phyloP scores from a whole-genome alignment of 139 green algal genomes.

The Trebouxia sp. region DNA sequence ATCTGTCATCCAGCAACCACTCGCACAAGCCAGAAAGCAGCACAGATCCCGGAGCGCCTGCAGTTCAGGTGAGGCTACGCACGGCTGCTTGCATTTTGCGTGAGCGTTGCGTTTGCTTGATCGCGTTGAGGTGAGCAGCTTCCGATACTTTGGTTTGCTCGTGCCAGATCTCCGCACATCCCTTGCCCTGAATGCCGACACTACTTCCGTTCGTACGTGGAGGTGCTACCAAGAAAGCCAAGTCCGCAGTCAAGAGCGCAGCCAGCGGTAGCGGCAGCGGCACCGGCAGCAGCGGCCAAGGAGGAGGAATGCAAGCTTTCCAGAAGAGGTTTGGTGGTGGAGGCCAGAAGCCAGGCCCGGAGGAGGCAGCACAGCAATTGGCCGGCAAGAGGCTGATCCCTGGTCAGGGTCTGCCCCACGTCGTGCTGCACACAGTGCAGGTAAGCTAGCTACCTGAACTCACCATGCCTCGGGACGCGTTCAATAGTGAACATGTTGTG shows the following conservation, averaged over 20 bases:
- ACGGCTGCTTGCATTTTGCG: neutral
- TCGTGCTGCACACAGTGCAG: constrained; percentile 51
- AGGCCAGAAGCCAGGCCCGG: neutral
- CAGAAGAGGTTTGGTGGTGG: constrained; percentile 22
- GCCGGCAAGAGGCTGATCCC: constrained; percentile 41
- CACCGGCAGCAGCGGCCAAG: neutral
- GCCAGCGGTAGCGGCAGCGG: neutral
- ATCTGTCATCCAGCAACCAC: constrained; percentile 5
- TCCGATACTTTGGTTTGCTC: constrained; percentile 21
- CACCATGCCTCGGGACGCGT: constrained; percentile 5
- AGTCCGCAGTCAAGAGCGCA: neutral
- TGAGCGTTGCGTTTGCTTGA: neutral
- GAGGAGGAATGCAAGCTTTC: constrained; percentile 11
- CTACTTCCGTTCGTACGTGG: constrained; percentile 26
- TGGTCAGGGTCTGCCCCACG: constrained; percentile 47
- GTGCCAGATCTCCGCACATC: constrained; percentile 23
- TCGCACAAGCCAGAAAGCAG: neutral
- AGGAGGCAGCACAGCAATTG: neutral
- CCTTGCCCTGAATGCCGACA: constrained; percentile 22
- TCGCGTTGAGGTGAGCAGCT: constrained; percentile 5
- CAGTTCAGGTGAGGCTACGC: neutral
- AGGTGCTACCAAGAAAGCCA: constrained; percentile 21
- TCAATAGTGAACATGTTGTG: no score
- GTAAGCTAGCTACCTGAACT: neutral
- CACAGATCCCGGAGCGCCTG: neutral